Evolutionary conservation across 345 rosid genomes (phyloP).

Genomic region (Iberis pinnata): DNA sequence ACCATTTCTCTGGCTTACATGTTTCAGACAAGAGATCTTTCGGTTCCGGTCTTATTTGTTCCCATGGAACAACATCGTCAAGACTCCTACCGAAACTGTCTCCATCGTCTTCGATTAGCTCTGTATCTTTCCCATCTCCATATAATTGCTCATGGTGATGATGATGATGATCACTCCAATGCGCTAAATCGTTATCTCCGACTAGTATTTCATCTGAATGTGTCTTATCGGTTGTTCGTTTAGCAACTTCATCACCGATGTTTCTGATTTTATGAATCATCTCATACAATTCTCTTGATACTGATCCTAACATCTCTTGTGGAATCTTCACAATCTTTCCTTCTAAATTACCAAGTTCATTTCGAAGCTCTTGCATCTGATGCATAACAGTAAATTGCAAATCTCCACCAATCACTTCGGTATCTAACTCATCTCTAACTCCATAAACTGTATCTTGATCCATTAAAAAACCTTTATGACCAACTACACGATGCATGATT

Average conservation of each 20-base stretch:
- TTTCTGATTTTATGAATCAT: conserved; percentile 58
- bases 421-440: conserved; percentile 70
- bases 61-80: conserved; percentile 92
- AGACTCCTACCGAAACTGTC: conserved; percentile 88
- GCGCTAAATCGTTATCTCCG: conserved; percentile 71
- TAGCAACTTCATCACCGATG: conserved; percentile 62
- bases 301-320: conserved; percentile 46
- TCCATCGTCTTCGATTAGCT: conserved; percentile 79
- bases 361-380: conserved; percentile 75
- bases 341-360: conserved; percentile 61
- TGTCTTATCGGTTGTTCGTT: conserved; percentile 46
- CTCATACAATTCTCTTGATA: conserved; percentile 75
- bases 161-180: conserved; percentile 72
- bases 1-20: conserved; percentile 86
- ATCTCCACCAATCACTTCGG: conserved; percentile 53
- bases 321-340: conserved; percentile 67
- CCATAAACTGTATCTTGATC: conserved; percentile 84
- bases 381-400: conserved; percentile 57
- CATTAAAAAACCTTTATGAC: conserved; percentile 66
- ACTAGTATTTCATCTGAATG: conserved; percentile 64
- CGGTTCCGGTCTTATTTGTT: conserved; percentile 58
- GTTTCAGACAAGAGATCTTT: conserved; percentile 66
- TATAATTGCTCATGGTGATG: conserved; percentile 62
- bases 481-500: conserved; percentile 94
- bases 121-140: conserved; percentile 68